A percentile compares a stretch with the other conserved stretches of the same genome.
Evolutionary conservation across 148 eudicot species (phyloP).

Genomic region (Agrostemma githago): DNA sequence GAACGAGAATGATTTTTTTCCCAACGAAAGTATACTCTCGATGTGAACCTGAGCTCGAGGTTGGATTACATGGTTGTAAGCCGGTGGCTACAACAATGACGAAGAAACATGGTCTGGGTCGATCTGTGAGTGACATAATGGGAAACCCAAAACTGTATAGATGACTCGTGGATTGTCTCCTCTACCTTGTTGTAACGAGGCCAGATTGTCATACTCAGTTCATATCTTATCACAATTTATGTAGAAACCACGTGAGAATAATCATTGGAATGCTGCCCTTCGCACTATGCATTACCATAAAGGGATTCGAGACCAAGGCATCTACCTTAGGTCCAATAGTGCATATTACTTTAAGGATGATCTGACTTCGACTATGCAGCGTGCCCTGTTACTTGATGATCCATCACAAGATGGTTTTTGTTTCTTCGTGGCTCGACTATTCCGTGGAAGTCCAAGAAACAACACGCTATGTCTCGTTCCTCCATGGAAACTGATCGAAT

Average conservation of each 20-base stretch:
- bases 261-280: not conserved
- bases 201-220: not conserved
- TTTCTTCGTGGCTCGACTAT: not conserved
- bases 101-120: too few relatives aligned
- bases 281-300: too few relatives aligned
- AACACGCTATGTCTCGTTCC: too few relatives aligned
- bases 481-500: too few relatives aligned
- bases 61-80: too few relatives aligned
- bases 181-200: not conserved
- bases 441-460: not conserved
- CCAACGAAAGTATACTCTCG: too few relatives aligned
- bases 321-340: not conserved
- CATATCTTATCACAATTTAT: not conserved
- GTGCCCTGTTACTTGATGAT: not conserved
- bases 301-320: not conserved
- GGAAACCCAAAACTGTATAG: too few relatives aligned
- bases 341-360: not conserved
- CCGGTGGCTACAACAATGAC: too few relatives aligned
- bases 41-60: too few relatives aligned
- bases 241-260: not conserved
- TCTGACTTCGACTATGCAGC: not conserved
- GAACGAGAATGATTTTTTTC: too few relatives aligned
- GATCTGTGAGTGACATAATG: too few relatives aligned
- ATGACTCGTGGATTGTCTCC: too few relatives aligned
- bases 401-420: not conserved